Conservation (phyloP, 306 rosid species). For the Neltuma alba region DNA sequence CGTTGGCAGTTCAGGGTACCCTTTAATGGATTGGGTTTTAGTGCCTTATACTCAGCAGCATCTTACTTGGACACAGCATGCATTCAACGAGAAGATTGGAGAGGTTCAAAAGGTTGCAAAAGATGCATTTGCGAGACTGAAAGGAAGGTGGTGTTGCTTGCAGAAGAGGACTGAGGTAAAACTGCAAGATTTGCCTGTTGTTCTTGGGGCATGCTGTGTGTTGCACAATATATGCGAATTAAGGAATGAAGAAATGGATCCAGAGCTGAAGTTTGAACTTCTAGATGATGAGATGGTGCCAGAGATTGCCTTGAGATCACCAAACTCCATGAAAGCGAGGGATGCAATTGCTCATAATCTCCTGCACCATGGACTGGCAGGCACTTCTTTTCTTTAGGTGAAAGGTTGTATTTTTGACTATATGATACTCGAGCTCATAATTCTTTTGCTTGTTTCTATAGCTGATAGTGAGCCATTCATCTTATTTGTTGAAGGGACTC, state of each 20-base stretch:
- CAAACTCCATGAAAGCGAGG: slow-evolving; percentile 59
- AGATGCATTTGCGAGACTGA: slow-evolving; percentile 72
- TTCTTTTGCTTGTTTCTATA: slow-evolving; percentile 45
- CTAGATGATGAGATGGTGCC: slow-evolving; percentile 75
- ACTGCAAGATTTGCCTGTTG: slow-evolving; percentile 78
- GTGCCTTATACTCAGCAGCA: slow-evolving; percentile 77
- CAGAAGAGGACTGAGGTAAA: slow-evolving; percentile 87
- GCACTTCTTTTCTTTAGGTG: slow-evolving; percentile 64
- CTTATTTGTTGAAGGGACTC: slow-evolving; percentile 47
- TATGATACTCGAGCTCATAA: background rate
- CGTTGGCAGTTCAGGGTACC: slow-evolving; percentile 72
- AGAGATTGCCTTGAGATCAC: slow-evolving; percentile 58
- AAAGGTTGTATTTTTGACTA: slow-evolving; percentile 4
- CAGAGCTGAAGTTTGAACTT: slow-evolving; percentile 46
- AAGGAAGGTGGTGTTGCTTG: slow-evolving; percentile 84
- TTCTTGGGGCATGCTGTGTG: slow-evolving; percentile 90
- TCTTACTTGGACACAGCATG: slow-evolving; percentile 89
- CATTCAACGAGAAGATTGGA: slow-evolving; percentile 85
- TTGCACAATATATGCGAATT: slow-evolving; percentile 81
- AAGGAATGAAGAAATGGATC: slow-evolving; percentile 63
- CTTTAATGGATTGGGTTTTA: slow-evolving; percentile 85
- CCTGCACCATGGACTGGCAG: slow-evolving; percentile 90
- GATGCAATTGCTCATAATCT: slow-evolving; percentile 88
- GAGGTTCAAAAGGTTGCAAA: slow-evolving; percentile 63
- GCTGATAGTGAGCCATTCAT: slow-evolving; percentile 32